phyloP scores from a whole-genome alignment of 225 moss, liverwort and hornwort species.

The Thuidium tamariscinum region DNA sequence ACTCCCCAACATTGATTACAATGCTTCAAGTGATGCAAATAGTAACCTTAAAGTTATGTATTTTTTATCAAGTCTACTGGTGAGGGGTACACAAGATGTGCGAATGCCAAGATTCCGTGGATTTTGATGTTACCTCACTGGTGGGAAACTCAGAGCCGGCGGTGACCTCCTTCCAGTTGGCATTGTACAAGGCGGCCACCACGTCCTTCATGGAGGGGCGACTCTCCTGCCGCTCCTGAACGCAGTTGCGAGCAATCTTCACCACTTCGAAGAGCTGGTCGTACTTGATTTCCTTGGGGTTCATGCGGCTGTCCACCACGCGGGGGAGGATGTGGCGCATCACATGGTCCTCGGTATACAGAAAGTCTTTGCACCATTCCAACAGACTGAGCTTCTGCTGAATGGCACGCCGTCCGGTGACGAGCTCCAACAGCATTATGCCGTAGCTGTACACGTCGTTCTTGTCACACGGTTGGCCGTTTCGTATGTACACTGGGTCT shows the following conservation, averaged over 20 bases:
- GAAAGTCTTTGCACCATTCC: conserved; percentile 43
- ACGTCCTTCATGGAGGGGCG: conserved; percentile 42
- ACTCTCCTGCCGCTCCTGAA: conserved; percentile 25
- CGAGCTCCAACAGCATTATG: conserved; percentile 54
- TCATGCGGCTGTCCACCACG: conserved; percentile 37
- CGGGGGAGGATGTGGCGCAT: conserved; percentile 39
- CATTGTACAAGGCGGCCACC: conserved; percentile 33
- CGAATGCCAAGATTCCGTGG: neutral
- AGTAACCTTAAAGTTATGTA: neutral
- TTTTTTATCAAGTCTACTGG: neutral
- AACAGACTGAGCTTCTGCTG: conserved; percentile 31
- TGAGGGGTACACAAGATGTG: neutral
- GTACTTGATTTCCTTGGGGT: neutral
- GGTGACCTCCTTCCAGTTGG: conserved; percentile 28
- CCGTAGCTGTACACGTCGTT: conserved; percentile 76
- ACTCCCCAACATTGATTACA: neutral
- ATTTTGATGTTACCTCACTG: conserved; percentile 1
- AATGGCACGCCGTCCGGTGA: conserved; percentile 50
- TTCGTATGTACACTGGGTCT: conserved; percentile 27
- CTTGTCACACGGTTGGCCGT: conserved; percentile 33
- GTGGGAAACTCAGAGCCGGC: conserved; percentile 3
- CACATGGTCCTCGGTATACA: conserved; percentile 33
- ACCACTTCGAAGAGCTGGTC: conserved; percentile 39
- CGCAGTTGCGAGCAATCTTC: conserved; percentile 33
- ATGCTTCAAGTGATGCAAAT: neutral